Conservation (phyloP, 2,329 filamentous ascomycete genomes). For the Pseudocercospora ulei region DNA sequence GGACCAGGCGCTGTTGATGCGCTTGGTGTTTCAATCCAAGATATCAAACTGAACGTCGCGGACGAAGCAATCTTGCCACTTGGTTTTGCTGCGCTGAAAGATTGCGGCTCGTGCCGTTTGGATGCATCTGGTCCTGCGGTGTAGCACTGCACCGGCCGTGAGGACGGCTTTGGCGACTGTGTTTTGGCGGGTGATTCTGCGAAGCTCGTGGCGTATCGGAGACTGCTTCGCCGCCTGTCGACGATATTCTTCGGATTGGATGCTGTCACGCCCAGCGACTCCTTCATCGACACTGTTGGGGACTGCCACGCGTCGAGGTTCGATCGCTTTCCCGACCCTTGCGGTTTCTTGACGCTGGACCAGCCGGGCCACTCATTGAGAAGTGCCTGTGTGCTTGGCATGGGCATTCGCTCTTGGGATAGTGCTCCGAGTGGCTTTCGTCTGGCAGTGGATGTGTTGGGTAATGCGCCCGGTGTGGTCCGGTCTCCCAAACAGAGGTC, state of each 20-base stretch:
- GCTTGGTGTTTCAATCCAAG: background rate
- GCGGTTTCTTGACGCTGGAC: slow-evolving; percentile 39
- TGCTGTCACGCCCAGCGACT: slow-evolving; percentile 1
- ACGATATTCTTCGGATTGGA: slow-evolving; percentile 6
- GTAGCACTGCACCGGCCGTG: slow-evolving; percentile 3
- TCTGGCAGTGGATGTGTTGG: slow-evolving; percentile 28
- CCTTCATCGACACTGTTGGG: slow-evolving; percentile 15
- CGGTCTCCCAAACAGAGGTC: slow-evolving; percentile 12
- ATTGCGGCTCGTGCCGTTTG: background rate
- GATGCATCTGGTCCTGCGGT: slow-evolving; percentile 3
- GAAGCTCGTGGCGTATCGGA: slow-evolving; percentile 23
- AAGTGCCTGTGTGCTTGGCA: slow-evolving; percentile 40
- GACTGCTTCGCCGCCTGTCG: slow-evolving; percentile 21
- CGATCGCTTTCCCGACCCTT: slow-evolving; percentile 10
- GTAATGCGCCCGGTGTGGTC: slow-evolving; percentile 30
- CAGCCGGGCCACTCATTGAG: slow-evolving; percentile 36
- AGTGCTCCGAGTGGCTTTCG: slow-evolving; percentile 20
- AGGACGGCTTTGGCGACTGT: slow-evolving; percentile 4
- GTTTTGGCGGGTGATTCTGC: slow-evolving; percentile 15
- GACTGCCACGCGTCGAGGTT: slow-evolving; percentile 13
- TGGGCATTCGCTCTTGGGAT: slow-evolving; percentile 21
- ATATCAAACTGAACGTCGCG: slow-evolving; percentile 7
- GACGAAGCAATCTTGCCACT: slow-evolving; percentile 15
- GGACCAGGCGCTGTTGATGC: slow-evolving; percentile 4
- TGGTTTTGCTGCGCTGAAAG: slow-evolving; percentile 6